Conservation (phyloP, 805 yeast species). For the Novakomyces olei region DNA sequence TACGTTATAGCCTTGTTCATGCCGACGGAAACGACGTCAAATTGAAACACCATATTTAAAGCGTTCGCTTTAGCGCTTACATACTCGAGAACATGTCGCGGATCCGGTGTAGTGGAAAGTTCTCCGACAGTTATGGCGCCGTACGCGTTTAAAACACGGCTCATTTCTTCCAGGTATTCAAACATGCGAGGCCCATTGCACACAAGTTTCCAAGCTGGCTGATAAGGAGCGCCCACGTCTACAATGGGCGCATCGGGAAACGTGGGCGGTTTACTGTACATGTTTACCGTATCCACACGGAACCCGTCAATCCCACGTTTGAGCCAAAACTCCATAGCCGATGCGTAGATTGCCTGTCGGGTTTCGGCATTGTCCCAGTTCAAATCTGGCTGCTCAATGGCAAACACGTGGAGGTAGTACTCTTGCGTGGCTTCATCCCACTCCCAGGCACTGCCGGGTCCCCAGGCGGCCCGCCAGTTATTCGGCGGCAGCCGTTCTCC, state of each 20-base stretch:
- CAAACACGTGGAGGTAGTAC: conserved; percentile 33
- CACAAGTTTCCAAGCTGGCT: conserved; percentile 18
- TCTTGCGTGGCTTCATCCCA: conserved; percentile 32
- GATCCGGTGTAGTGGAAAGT: conserved; percentile 22
- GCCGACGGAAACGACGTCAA: conserved; percentile 10
- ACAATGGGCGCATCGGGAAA: conserved; percentile 29
- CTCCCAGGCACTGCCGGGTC: conserved; percentile 35
- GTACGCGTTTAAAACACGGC: conserved; percentile 22
- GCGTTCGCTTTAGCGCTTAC: conserved; percentile 13
- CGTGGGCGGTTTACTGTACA: conserved; percentile 27
- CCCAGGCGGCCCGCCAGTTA: conserved; percentile 32
- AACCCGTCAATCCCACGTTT: conserved; percentile 36
- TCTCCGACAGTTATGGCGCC: conserved; percentile 39
- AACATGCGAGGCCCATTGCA: conserved; percentile 34
- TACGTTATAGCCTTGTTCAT: no score
- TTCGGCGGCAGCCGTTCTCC: conserved; percentile 34
- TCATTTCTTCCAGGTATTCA: conserved; percentile 34
- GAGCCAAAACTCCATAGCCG: conserved; percentile 31
- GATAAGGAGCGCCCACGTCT: conserved; percentile 21
- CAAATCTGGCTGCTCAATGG: conserved; percentile 33
- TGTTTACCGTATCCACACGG: conserved; percentile 33
- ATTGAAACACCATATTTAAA: conserved; percentile 13
- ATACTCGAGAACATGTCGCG: conserved; percentile 16
- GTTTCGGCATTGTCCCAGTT: conserved; percentile 34
- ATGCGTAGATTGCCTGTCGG: conserved; percentile 20